Evolutionary conservation across 75 land plant genomes (phyloP), one percentile per base, ranked within the genome.

Genomic region (Cupressus sempervirens): DNA sequence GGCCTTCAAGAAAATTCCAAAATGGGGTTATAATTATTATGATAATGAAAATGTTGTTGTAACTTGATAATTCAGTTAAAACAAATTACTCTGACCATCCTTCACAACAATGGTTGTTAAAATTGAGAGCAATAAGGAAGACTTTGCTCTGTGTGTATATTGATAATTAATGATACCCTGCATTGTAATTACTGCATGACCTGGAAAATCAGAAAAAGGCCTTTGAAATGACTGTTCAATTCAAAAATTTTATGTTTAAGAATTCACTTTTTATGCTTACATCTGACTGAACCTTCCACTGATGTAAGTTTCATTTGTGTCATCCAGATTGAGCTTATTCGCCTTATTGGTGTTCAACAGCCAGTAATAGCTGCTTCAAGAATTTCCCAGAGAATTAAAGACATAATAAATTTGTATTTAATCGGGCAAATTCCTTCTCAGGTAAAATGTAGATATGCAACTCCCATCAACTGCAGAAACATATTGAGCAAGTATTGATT

Each of bases 241-340:
- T 38, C 20, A 72, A 84, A 15, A 14, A 23, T 32, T 84, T 18
- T 84, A 76, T 84, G 52, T 82, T 82, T 30, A 26, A 4, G 23
- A 35, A 35, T 70, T 35, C 16, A 70, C 9, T 9, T 70, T 29
- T 83, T 20, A 26, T 73, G 40, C 36, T n/a, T 1, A 84, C 12
- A 84, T 84, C 36, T 36, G 81, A 32, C 36, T 46, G 35, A 32
- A 74, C 23, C 35, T 77, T 83, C 82, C 35, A 10, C n/a, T 73
- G 40, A 46, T 73, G 85, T 12, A n/a, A 40, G 29, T 48, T 34
- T 18, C 13, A 10, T 82, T 82, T 18, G 36, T 86, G 34, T 82
- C 46, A 30, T 88, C 80, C 96, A 97, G 98, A 84, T 92, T 86
- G 99, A 96, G 85, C 88, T 97, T 76, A 86, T 96, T 74, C 93